Evolutionary conservation across 805 yeast species (phyloP), one percentile per base, ranked within the genome.

Genomic region (Yamadazyma sp.): DNA sequence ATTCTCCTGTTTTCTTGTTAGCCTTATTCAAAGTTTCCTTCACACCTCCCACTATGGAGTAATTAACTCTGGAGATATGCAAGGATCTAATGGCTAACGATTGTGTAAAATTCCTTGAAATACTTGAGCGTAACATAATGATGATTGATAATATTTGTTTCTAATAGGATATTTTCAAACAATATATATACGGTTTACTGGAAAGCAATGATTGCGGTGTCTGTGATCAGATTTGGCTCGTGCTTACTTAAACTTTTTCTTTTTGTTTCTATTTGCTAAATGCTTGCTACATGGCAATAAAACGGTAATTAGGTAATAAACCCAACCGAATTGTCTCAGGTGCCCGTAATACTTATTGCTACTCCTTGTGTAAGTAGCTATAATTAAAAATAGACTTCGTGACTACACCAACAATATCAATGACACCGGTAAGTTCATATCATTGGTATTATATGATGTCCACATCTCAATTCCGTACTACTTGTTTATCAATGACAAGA

Each of bases 1-100:
- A 59, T 43, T 68, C 60, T 12, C 73, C 75, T 10, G 69, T 64
- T 47, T 65, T 67, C 39, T 59, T 59, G 48, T 60, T 60, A 7
- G 45, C 50, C 39, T 55, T 60, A 21, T 48, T 40, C 30, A 62
- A 54, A 5, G 55, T 60, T n/a, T 60, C 62, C 49, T 65, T 65
- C 15, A 69, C 67, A 10, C 59, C 39, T 32, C 57, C 67, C 10
- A 64, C 49, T 10, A 65, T 50, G 11, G 64, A 55, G 40, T 49
- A 50, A 6, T 15, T 38, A n/a, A 22, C 23, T 25, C 34, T 32
- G 4, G 34, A 20, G 12, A n/a, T n/a, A 23, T 44, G 43, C 12
- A 41, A 32, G 7, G 30, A 24, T 44, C 48, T 44, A 7, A 14
- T 10, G 22, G 38, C 41, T 24, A 38, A 32, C 5, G 35, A 23